Evolutionary conservation across 2,329 filamentous ascomycete species (phyloP).

Genomic region (Colletotrichum musae): DNA sequence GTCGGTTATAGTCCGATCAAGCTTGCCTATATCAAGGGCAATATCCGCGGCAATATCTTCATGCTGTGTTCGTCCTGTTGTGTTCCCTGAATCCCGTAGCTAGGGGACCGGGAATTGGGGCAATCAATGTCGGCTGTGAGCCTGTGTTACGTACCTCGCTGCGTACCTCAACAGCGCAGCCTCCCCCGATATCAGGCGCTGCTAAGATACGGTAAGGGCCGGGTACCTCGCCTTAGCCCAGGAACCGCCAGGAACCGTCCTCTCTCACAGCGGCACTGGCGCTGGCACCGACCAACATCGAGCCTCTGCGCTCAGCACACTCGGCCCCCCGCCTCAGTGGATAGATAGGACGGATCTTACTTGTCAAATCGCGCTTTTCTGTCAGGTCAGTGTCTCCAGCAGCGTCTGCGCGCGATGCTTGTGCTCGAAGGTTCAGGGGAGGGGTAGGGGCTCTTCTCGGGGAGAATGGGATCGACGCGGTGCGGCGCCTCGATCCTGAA

Average conservation of each 20-base stretch:
- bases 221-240: constrained; percentile 33
- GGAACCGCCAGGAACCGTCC: constrained; percentile 9
- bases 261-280: constrained; percentile 10
- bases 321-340: background rate
- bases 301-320: constrained; percentile 27
- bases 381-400: too few species aligned
- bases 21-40: constrained; percentile 13
- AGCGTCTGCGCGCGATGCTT: too few species aligned
- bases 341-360: background rate
- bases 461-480: constrained; percentile 35
- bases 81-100: constrained; percentile 4
- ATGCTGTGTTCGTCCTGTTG: constrained; percentile 17
- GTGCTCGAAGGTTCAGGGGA: constrained; percentile 1
- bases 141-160: constrained; percentile 1
- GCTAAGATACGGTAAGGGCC: constrained; percentile 18
- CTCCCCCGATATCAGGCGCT: constrained; percentile 13
- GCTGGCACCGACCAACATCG: constrained; percentile 25
- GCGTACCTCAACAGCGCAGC: too few species aligned
- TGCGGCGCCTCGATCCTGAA: constrained; percentile 14
- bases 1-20: constrained; percentile 30
- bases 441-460: constrained; percentile 12
- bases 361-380: background rate
- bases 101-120: constrained; percentile 6
- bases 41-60: background rate
- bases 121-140: constrained; percentile 18